Base-by-base conservation (phyloP, 306 rosid genomes). In the Sindora glabra region DNA sequence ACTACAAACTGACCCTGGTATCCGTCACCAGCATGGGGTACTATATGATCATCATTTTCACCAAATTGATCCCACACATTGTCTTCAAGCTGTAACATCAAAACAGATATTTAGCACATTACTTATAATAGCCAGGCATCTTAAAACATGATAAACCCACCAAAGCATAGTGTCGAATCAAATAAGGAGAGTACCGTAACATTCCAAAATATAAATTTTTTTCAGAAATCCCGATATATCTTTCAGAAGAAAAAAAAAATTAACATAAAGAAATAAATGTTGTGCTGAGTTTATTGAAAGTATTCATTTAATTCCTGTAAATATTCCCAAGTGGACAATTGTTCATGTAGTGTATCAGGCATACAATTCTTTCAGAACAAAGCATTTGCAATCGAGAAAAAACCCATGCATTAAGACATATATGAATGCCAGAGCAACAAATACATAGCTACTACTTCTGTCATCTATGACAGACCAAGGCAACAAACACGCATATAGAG, bases 61-160 rank as follows among this genome's bases (percentile, higher is more conserved):
- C 69, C 79, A 72, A 81, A 77, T 64, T 34, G 83, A 67, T 75
- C 80, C 91, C 85, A 81, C 38, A 59, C 52, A 16, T 79, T 77
- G 71, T 82, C 89, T 73, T 77, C 77, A 64, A 79, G 68, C 96
- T 87, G 96, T 62, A 71, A 75, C 42, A 76, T 68, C 53, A 30
- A 61, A 15, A 67, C 48, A 46, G 50, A 52, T 15, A 25, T 45
- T 71, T 29, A 56, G 49, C 39, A 64, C 16, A 52, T 41, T 22
- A 40, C 33, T 64, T 8, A 16, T 40, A 22, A 55, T 18, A 34
- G 38, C 23, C 32, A 11, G 6, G 13, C 47, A 67, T 27, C 37
- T 38, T 25, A 48, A 9, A 30, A 19, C 41, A 16, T 17, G 33
- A 26, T 19, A 68, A 59, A 39, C 18, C 9, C 40, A 46, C 47